These are phyloP conservation scores for Trametes cinnabarina DNA, from an alignment of 768 basidiomycete genomes.

Conservation along the genomic window DNA sequence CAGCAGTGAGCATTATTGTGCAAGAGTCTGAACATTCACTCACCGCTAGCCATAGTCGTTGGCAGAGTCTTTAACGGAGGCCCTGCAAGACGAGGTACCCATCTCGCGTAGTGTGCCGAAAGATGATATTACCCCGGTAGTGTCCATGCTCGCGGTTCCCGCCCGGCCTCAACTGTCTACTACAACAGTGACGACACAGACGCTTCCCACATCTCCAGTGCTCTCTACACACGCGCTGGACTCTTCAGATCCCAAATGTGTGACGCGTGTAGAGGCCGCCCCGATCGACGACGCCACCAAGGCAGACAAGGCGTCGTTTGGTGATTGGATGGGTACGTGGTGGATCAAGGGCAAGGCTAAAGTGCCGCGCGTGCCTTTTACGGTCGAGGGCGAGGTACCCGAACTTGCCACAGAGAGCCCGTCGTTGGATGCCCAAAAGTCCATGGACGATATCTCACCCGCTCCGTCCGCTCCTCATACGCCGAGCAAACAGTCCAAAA, in stretches of 20 bases:
- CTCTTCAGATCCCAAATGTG: background rate
- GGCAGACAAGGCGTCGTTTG: slow-evolving; percentile 41
- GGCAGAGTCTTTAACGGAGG: slow-evolving; percentile 45
- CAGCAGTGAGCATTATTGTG: slow-evolving; percentile 43
- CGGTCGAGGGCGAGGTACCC: background rate
- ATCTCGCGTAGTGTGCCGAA: slow-evolving; percentile 29
- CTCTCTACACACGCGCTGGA: background rate
- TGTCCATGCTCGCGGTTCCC: slow-evolving; percentile 1
- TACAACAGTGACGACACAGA: slow-evolving; percentile 4
- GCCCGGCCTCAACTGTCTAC: slow-evolving; percentile 5
- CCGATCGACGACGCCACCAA: slow-evolving; percentile 15
- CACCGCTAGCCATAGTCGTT: slow-evolving; percentile 44
- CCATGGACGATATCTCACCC: slow-evolving; percentile 9
- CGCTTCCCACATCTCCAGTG: background rate
- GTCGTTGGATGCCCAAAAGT: background rate
- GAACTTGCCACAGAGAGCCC: slow-evolving; percentile 12
- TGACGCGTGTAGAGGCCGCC: background rate
- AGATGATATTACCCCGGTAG: slow-evolving; percentile 22
- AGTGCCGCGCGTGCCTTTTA: slow-evolving; percentile 1
- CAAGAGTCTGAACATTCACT: background rate
- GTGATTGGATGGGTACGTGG: slow-evolving; percentile 80
- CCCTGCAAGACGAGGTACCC: slow-evolving; percentile 49
- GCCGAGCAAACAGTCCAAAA: slow-evolving; percentile 23
- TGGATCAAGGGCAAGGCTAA: slow-evolving; percentile 52
- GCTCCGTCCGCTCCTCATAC: slow-evolving; percentile 16